Conservation (phyloP, 805 yeast species). For the Metschnikowia proteae region DNA sequence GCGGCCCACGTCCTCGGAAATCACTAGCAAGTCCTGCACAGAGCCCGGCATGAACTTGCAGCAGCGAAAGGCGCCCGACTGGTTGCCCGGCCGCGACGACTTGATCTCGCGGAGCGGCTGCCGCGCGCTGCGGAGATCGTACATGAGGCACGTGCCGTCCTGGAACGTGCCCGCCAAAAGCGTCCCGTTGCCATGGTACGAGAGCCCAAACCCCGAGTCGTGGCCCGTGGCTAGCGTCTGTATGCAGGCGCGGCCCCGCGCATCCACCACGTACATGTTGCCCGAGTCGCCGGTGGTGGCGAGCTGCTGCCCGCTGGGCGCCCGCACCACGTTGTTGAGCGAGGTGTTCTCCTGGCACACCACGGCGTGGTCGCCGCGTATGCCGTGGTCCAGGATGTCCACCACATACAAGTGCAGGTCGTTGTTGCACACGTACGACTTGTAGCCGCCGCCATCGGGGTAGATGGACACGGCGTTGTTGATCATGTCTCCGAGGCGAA, state of each 20-base stretch:
- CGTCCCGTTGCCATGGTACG: constrained; percentile 71
- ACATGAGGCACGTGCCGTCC: constrained; percentile 74
- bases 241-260: constrained; percentile 28
- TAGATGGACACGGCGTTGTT: constrained; percentile 71
- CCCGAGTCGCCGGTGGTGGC: constrained; percentile 76
- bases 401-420: constrained; percentile 68
- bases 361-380: constrained; percentile 39
- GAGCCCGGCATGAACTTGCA: constrained; percentile 51
- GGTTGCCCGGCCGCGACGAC: constrained; percentile 56
- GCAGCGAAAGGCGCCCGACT: constrained; percentile 66
- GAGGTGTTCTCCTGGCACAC: constrained; percentile 56
- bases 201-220: constrained; percentile 81
- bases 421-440: constrained; percentile 75
- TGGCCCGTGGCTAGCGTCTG: constrained; percentile 52
- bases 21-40: constrained; percentile 68
- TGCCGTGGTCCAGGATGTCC: constrained; percentile 48
- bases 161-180: constrained; percentile 80
- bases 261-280: constrained; percentile 55
- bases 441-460: constrained; percentile 26
- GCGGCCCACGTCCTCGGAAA: constrained; percentile 82
- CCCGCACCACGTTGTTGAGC: constrained; percentile 64
- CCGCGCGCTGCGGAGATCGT: constrained; percentile 63
- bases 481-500: constrained; percentile 73
- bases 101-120: constrained; percentile 50
- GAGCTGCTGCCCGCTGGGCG: constrained; percentile 44